Base-by-base conservation (phyloP, 1,284 basidiomycete species). In the Fomitopsis schrenkii region DNA sequence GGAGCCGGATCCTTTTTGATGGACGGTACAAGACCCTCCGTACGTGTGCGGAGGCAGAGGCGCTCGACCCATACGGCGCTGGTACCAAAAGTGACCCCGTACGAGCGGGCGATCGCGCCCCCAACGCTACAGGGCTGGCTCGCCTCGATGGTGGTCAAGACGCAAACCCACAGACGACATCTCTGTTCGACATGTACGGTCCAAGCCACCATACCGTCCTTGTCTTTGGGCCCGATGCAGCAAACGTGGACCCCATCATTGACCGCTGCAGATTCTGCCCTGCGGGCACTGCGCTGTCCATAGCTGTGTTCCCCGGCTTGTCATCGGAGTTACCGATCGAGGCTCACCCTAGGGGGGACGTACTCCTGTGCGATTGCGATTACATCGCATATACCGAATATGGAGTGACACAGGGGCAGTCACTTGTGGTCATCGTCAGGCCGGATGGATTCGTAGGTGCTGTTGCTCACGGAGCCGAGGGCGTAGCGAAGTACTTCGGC, bases 71-170 rank as follows among this genome's bases (percentile, higher is more conserved):
- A 26, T 67, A 70, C 41, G 57, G 65, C 5, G 53, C 50, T 26
- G 56, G 57, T 10, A n/a, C 7, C 3, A 40, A 3, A 2, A 22
- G 26, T 10, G 57, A 63, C 15, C 66, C 65, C 8, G 33, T 80
- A 8, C 72, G 75, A n/a, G 80, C 79, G 1, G 81, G 80, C 0
- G 80, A 83, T 62, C 68, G 80, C 40, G 79, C 80, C 14, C 80
- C 80, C 0, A 76, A 80, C 35, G 76, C 80, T 0, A 72, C 79
- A 8, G 74, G 67, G 6, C 68, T 81, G 7, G 54, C 67, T 40
- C 60, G 62, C 15, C 59, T 62, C 26, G 45, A 53, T 5, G 35
- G n/a, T n/a, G 22, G n/a, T 5, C 4, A 15, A 8, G 44, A 58
- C 5, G 22, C 12, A 40, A 14, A 26, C 19, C 26, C 19, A 15